These are phyloP conservation scores for Amphibolis antarctica DNA, from an alignment of 106 monocot species.

Conservation along the genomic window DNA sequence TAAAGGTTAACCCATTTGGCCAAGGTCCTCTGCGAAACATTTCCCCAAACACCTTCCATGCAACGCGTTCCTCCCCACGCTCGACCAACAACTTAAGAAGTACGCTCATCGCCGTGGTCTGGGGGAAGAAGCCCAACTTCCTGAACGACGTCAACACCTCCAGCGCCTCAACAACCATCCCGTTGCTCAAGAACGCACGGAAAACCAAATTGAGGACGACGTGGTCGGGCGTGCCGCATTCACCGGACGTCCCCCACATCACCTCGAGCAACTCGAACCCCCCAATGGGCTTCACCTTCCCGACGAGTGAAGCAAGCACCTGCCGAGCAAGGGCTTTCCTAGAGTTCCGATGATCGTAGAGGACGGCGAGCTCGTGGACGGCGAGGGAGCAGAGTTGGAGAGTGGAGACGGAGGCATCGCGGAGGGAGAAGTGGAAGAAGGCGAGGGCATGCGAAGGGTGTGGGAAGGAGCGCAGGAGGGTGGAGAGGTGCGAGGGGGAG, in stretches of 20 bases:
- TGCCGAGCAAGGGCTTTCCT: constrained; percentile 26
- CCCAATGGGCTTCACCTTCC: not conserved
- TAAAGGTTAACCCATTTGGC: constrained; percentile 43
- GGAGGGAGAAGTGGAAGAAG: constrained; percentile 16
- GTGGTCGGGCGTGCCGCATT: constrained; percentile 2
- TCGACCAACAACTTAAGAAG: constrained; percentile 41
- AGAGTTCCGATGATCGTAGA: not conserved
- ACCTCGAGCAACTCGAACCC: constrained; percentile 10
- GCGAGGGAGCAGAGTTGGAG: constrained; percentile 21
- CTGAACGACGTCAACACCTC: constrained; percentile 23
- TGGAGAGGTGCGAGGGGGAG: constrained; percentile 12
- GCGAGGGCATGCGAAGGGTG: constrained; percentile 8
- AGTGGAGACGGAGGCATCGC: constrained; percentile 11
- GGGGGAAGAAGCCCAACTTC: constrained; percentile 13
- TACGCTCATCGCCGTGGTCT: constrained; percentile 32
- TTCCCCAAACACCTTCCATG: constrained; percentile 18
- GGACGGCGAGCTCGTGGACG: constrained; percentile 17
- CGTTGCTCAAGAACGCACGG: constrained; percentile 42
- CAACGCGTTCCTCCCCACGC: constrained; percentile 20
- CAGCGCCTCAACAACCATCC: constrained; percentile 35
- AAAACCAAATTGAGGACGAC: constrained; percentile 37
- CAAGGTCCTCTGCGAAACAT: constrained; percentile 28
- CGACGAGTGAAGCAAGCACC: constrained; percentile 40
- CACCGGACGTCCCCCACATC: constrained; percentile 20
- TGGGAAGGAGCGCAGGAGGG: constrained; percentile 20